Percentiles rank a stretch among this genome's conserved stretches.
Conservation (phyloP, 306 rosid species). For the Castanospermum australe region DNA sequence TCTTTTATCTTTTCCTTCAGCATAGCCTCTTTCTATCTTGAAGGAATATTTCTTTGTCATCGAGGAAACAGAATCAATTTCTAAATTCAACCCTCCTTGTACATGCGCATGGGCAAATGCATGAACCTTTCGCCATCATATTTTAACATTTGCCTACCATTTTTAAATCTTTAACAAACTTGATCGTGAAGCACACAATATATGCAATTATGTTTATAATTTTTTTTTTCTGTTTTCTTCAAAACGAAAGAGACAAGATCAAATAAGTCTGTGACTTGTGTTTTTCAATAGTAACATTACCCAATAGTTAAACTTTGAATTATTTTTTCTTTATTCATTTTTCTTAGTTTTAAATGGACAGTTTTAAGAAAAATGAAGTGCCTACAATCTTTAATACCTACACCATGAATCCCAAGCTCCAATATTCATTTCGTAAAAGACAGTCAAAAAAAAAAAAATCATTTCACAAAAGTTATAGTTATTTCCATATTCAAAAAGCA, state of each 20-base stretch:
- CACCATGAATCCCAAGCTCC: too few relatives aligned
- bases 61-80: background rate
- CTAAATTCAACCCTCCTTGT: background rate
- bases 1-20: background rate
- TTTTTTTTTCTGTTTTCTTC: background rate
- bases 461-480: too few relatives aligned
- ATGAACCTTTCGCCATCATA: slow-evolving; percentile 26
- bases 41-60: slow-evolving; percentile 1
- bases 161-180: background rate
- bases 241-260: background rate
- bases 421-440: too few relatives aligned
- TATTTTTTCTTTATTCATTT: too few relatives aligned
- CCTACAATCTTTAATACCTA: too few relatives aligned
- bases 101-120: slow-evolving; percentile 10
- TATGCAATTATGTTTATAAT: background rate
- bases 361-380: too few relatives aligned
- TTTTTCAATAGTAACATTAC: too few relatives aligned
- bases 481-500: too few relatives aligned
- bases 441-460: too few relatives aligned
- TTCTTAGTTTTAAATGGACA: too few relatives aligned
- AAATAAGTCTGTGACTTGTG: background rate
- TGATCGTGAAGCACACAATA: slow-evolving; percentile 11
- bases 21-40: background rate
- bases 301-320: too few relatives aligned
- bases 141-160: background rate